phyloP scores from a whole-genome alignment of 352 stramenopile species.

The Phytophthora pinifolia region DNA sequence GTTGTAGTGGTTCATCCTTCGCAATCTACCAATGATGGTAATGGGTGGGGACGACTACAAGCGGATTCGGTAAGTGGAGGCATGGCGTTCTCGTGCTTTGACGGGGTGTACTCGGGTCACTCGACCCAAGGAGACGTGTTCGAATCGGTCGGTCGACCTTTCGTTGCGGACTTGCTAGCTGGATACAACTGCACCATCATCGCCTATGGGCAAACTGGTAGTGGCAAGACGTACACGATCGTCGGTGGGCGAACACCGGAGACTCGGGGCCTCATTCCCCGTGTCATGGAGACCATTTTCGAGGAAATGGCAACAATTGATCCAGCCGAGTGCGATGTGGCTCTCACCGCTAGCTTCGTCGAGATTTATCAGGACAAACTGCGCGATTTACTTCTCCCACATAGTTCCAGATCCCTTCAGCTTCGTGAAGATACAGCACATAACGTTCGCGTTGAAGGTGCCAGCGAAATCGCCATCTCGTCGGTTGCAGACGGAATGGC shows the following conservation, averaged over 20 bases:
- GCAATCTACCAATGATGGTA: not conserved
- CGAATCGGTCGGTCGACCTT: conserved; percentile 40
- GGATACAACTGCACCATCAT: conserved; percentile 79
- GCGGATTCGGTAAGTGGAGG: not conserved
- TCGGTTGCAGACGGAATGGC: conserved; percentile 30
- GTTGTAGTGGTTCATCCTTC: conserved; percentile 13
- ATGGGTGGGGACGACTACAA: not conserved
- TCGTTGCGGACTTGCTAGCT: conserved; percentile 49
- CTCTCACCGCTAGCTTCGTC: conserved; percentile 53
- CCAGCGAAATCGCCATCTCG: conserved; percentile 44
- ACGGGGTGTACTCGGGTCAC: conserved; percentile 41
- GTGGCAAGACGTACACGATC: conserved; percentile 67
- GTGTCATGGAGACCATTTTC: conserved; percentile 41
- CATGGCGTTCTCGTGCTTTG: conserved; percentile 38
- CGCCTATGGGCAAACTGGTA: conserved; percentile 70
- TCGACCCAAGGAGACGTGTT: conserved; percentile 53
- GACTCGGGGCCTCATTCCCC: conserved; percentile 38
- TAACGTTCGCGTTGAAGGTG: conserved; percentile 52
- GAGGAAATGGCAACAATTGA: conserved; percentile 18
- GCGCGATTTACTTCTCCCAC: conserved; percentile 51
- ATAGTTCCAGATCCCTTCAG: conserved; percentile 30
- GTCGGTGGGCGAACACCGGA: conserved; percentile 31
- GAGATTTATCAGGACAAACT: conserved; percentile 77
- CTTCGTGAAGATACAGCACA: conserved; percentile 47
- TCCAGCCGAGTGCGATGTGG: conserved; percentile 24